Evolutionary conservation across 108 stramenopile genomes (phyloP).

Genomic region (Conticribra weissflogii): DNA sequence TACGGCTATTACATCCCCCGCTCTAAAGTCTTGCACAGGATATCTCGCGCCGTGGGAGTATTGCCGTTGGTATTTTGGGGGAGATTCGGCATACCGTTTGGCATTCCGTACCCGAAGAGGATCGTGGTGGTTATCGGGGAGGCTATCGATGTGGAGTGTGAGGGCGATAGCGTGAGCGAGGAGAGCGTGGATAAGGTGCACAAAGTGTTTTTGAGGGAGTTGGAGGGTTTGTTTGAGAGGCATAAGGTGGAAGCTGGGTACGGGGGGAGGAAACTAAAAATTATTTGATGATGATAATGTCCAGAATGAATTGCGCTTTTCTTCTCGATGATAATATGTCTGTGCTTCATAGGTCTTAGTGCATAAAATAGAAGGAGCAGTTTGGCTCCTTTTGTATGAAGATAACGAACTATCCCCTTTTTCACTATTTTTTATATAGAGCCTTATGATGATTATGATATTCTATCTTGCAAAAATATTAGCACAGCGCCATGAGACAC

Average conservation of each 20-base stretch:
- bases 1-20: constrained; percentile 54
- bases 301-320: too few species aligned
- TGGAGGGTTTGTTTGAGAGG: constrained; percentile 54
- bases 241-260: constrained; percentile 61
- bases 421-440: too few species aligned
- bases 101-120: constrained; percentile 51
- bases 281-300: constrained; percentile 43
- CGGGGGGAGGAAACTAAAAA: constrained; percentile 50
- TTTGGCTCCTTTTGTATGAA: too few species aligned
- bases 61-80: constrained; percentile 55
- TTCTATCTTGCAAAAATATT: too few species aligned
- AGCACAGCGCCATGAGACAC: too few species aligned
- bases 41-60: constrained; percentile 47
- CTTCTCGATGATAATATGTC: too few species aligned
- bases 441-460: too few species aligned
- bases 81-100: constrained; percentile 53
- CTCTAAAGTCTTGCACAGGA: constrained; percentile 35
- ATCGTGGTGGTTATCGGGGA: constrained; percentile 51
- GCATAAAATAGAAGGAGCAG: too few species aligned
- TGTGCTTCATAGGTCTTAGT: too few species aligned
- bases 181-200: constrained; percentile 58
- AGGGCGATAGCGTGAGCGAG: constrained; percentile 33
- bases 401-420: too few species aligned
- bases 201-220: constrained; percentile 45
- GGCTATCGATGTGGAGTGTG: constrained; percentile 51